Evolutionary conservation across 2,329 filamentous ascomycete genomes (phyloP), one percentile per base, ranked within the genome.

Genomic region (Atkinsonella hypoxylon): DNA sequence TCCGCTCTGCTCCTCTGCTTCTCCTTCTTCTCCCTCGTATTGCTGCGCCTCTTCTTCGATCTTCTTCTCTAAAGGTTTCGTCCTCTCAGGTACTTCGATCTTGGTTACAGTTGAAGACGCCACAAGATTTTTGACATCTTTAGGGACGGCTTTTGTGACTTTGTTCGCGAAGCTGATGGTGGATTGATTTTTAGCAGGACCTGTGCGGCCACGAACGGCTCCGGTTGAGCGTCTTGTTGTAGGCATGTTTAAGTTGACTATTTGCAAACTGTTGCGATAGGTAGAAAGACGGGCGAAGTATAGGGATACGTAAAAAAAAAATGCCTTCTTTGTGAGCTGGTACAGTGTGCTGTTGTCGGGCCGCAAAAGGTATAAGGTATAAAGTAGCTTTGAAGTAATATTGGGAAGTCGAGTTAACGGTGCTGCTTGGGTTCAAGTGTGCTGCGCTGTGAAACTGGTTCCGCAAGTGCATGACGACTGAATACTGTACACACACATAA

Each of bases 151-250:
- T 61, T 81, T 81, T 52, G 77, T 80, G 44, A 81, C 75, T 41
- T 70, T 70, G 62, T 74, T 73, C 58, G 77, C 72, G 68, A 81
- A 81, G 62, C 74, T 79, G 52, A 80, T 70, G 38, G 75, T 81
- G 9, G 75, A 73, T 56, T 81, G 78, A 36, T 67, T 67, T 60
- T 73, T 76, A 53, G 62, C 61, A 45, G 67, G 62, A 9, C 62
- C 63, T 18, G 64, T 57, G 26, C 66, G 63, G 50, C 65, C 58
- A 45, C 66, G 63, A 55, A 63, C 58, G 56, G 62, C 64, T 57
- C 66, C 65, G 40, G 70, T 63, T n/a, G 75, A 72, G 61, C 73
- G 70, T 65, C 74, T 67, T 17, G 75, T 74, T 47, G 67, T 62
- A 42, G 75, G 73, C 74, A 79, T 78, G 45, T 56, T 66, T 58